phyloP scores from a whole-genome alignment of 2,329 filamentous ascomycete genomes.

The Pseudofabraea citricarpa region DNA sequence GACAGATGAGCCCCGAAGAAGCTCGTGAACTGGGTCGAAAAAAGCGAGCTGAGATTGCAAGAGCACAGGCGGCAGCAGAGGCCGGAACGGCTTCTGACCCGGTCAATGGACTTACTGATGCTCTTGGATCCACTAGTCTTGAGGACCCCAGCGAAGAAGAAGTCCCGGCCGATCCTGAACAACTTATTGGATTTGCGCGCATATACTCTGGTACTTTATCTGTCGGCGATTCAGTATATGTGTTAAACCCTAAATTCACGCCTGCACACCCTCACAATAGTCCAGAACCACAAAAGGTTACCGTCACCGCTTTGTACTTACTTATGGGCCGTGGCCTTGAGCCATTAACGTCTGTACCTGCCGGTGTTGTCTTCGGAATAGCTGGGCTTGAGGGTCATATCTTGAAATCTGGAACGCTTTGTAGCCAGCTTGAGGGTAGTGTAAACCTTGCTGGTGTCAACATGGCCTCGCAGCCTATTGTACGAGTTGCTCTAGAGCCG shows the following conservation, averaged over 20 bases:
- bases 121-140: constrained; percentile 55
- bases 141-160: constrained; percentile 48
- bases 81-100: constrained; percentile 25
- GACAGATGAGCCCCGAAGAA: constrained; percentile 80
- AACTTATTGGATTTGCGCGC: constrained; percentile 89
- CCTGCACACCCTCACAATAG: constrained; percentile 68
- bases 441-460: constrained; percentile 86
- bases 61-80: constrained; percentile 55
- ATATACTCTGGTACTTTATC: constrained; percentile 88
- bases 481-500: constrained; percentile 92
- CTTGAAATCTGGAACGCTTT: constrained; percentile 93
- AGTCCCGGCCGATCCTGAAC: constrained; percentile 69
- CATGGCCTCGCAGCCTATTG: constrained; percentile 81
- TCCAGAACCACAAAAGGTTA: constrained; percentile 76
- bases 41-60: constrained; percentile 85
- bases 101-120: constrained; percentile 44
- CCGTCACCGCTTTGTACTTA: constrained; percentile 83
- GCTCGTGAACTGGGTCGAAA: constrained; percentile 80
- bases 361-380: constrained; percentile 93
- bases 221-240: constrained; percentile 87
- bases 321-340: constrained; percentile 93
- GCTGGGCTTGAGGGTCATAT: constrained; percentile 87
- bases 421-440: constrained; percentile 78
- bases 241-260: constrained; percentile 88
- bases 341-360: constrained; percentile 75